These are phyloP conservation scores for Vitis amurensis DNA, from an alignment of 164 flowering plant genomes.

Conservation along the genomic window DNA sequence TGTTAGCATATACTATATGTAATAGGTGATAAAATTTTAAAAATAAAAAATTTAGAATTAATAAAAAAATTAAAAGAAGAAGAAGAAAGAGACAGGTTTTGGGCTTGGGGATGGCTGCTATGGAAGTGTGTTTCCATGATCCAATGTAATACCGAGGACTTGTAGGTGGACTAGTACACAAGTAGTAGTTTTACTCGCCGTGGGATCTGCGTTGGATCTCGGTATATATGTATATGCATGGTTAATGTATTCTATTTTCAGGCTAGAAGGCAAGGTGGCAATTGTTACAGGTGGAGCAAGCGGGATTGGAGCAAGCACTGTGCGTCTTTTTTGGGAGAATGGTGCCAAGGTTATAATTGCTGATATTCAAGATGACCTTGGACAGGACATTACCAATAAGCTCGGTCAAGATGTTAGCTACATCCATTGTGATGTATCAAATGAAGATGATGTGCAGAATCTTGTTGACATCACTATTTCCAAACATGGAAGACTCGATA, in stretches of 20 bases:
- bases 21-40: no score
- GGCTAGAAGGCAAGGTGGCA: slow-evolving; percentile 11
- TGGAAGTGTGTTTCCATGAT: no score
- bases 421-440: background rate
- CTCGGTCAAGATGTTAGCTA: slow-evolving; percentile 1
- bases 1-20: no score
- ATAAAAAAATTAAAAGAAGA: no score
- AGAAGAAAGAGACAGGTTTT: no score
- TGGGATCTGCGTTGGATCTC: no score
- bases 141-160: no score
- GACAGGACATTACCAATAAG: slow-evolving; percentile 7
- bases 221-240: no score
- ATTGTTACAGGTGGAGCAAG: slow-evolving; percentile 20
- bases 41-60: no score
- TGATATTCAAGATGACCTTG: slow-evolving; percentile 14
- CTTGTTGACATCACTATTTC: background rate
- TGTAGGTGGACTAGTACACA: no score
- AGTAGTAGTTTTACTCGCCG: no score
- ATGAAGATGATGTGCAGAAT: background rate
- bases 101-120: no score
- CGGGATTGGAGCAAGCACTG: slow-evolving; percentile 16
- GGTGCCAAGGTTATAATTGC: slow-evolving; percentile 17
- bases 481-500: background rate
- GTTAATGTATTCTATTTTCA: background rate
- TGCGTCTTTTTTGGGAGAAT: slow-evolving; percentile 6